Evolutionary conservation across 2,329 filamentous ascomycete genomes (phyloP).

Genomic region (Trichophyton simii): DNA sequence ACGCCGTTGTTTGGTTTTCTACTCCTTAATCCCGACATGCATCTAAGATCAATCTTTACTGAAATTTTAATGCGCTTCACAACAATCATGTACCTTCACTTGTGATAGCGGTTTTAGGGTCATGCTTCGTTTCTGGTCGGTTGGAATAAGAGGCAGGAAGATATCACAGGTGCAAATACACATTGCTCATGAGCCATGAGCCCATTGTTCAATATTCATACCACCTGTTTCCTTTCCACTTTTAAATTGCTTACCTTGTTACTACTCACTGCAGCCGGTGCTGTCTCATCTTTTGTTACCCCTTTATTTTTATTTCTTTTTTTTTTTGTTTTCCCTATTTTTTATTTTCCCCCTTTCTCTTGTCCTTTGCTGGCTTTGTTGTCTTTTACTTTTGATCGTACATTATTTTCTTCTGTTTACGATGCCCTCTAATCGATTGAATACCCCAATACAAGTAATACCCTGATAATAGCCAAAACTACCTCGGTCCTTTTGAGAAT

Average conservation of each 20-base stretch:
- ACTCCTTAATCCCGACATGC: background rate
- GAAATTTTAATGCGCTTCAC: slow-evolving; percentile 2
- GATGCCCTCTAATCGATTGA: background rate
- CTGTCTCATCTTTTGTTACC: background rate
- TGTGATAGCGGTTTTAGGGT: slow-evolving; percentile 2
- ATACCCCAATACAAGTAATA: background rate
- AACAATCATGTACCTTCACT: slow-evolving; percentile 3
- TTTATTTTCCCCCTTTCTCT: no score
- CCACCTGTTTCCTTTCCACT: background rate
- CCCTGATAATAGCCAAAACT: background rate
- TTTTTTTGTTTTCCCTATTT: background rate
- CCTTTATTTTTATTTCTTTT: background rate
- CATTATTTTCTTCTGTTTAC: background rate
- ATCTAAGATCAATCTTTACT: background rate
- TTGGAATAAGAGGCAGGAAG: background rate
- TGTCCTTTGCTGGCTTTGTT: no score
- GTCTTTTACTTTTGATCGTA: no score
- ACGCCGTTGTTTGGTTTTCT: background rate
- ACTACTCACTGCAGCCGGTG: background rate
- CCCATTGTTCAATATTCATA: background rate
- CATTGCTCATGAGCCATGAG: background rate
- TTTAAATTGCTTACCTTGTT: background rate
- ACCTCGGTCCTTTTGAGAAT: background rate
- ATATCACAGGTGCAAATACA: slow-evolving; percentile 1
- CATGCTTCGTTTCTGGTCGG: slow-evolving; percentile 1